A percentile compares a stretch with the other conserved stretches of the same genome.
phyloP scores from a whole-genome alignment of 306 rosid genomes.

The Ammopiptanthus mongolicus region DNA sequence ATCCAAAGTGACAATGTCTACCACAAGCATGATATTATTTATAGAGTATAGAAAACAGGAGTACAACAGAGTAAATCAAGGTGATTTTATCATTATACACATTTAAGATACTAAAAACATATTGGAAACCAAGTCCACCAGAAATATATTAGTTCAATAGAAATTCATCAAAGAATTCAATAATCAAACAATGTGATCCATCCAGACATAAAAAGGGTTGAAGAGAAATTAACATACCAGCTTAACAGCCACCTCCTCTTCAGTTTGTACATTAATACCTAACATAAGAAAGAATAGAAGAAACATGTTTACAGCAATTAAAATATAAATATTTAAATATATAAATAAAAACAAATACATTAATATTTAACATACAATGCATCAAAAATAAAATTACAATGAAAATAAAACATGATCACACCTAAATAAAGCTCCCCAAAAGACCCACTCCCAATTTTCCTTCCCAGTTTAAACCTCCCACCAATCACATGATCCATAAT shows the following conservation, averaged over 20 bases:
- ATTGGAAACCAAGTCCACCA: neutral
- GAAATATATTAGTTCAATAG: neutral
- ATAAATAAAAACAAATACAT: too few relatives aligned
- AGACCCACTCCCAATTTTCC: slow-evolving; percentile 99
- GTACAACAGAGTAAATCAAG: neutral
- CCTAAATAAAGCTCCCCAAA: slow-evolving; percentile 98
- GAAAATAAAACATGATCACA: slow-evolving; percentile 7
- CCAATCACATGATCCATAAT: slow-evolving; percentile 93
- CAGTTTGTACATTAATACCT: slow-evolving; percentile 91
- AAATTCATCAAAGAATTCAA: neutral
- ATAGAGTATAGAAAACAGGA: neutral
- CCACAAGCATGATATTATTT: neutral
- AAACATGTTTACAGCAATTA: slow-evolving; percentile 2
- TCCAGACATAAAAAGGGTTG: slow-evolving; percentile 3
- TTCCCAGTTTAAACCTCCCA: slow-evolving; percentile 89
- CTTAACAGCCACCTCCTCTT: slow-evolving; percentile 99
- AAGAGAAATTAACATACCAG: slow-evolving; percentile 60
- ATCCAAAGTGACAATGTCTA: neutral
- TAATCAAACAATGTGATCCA: neutral
- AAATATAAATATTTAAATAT: neutral
- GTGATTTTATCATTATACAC: neutral
- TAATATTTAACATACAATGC: neutral
- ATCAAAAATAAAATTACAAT: neutral
- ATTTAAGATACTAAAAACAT: neutral
- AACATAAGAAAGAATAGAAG: slow-evolving; percentile 20